Conservation (phyloP, 352 stramenopile species). For the Pythium vanterpoolii region DNA sequence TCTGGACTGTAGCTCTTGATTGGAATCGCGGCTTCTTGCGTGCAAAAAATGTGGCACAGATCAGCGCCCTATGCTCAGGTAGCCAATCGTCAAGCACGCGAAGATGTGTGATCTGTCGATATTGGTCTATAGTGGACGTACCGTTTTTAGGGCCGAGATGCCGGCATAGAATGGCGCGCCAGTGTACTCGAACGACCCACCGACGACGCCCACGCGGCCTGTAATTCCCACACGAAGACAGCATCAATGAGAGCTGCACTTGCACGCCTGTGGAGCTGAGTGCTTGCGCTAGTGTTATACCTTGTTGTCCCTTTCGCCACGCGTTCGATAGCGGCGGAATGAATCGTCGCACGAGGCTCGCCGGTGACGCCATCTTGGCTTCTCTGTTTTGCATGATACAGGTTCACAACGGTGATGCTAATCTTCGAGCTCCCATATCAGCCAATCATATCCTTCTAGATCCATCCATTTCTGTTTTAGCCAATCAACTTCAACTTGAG, state of each 20-base stretch:
- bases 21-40: constrained; percentile 90
- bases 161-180: constrained; percentile 97
- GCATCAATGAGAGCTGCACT: neutral
- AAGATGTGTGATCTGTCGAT: neutral
- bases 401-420: neutral
- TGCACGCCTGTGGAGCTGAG: neutral
- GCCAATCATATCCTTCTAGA: constrained; percentile 9
- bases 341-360: constrained; percentile 35
- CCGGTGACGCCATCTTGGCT: constrained; percentile 1
- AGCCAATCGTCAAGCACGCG: neutral
- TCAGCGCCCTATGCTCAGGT: constrained; percentile 81
- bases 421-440: constrained; percentile 5
- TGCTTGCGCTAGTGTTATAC: constrained; percentile 18
- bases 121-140: constrained; percentile 12
- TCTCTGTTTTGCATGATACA: neutral
- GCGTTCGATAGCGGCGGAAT: constrained; percentile 64
- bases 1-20: constrained; percentile 98
- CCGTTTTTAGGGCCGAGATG: constrained; percentile 90
- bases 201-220: constrained; percentile 92
- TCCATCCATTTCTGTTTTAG: constrained; percentile 4
- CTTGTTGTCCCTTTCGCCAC: constrained; percentile 77
- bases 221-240: neutral
- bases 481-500: constrained; percentile 10
- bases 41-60: constrained; percentile 95
- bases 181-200: constrained; percentile 96